These are phyloP conservation scores for Clathrus columnatus DNA, from an alignment of 768 basidiomycete genomes.

Conservation along the genomic window DNA sequence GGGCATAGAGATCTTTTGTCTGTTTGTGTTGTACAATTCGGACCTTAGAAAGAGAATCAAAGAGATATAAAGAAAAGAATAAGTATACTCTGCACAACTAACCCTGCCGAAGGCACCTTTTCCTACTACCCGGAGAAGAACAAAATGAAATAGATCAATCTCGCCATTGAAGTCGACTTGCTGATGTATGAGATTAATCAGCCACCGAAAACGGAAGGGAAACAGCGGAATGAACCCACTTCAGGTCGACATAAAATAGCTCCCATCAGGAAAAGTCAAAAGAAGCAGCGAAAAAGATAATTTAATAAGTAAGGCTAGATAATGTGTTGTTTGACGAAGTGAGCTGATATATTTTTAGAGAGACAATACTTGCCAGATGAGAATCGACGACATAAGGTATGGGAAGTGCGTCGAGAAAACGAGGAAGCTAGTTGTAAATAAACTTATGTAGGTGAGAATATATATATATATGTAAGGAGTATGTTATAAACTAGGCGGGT, in stretches of 20 bases:
- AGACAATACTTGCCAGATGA: too few species aligned
- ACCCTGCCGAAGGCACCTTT: constrained; percentile 99
- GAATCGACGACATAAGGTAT: too few species aligned
- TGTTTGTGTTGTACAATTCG: constrained; percentile 46
- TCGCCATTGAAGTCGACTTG: constrained; percentile 94
- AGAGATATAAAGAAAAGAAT: not conserved
- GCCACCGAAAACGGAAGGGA: not conserved
- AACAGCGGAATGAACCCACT: constrained; percentile 30
- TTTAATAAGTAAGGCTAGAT: not conserved
- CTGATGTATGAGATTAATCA: constrained; percentile 30
- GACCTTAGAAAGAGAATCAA: constrained; percentile 24
- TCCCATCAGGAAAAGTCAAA: constrained; percentile 47
- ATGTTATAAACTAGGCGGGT: too few species aligned
- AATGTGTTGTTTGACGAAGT: not conserved
- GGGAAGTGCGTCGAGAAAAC: not conserved
- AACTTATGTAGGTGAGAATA: not conserved
- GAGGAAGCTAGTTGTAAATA: not conserved
- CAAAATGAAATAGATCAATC: constrained; percentile 94
- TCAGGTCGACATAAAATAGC: constrained; percentile 78
- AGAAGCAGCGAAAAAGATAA: not conserved
- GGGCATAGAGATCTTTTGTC: constrained; percentile 38
- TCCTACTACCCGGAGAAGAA: constrained; percentile 87
- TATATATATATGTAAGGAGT: too few species aligned
- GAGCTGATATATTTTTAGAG: too few species aligned
- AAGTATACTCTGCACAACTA: constrained; percentile 12